Conservation (phyloP, 2,329 filamentous ascomycete genomes). For the Stagonosporopsis chrysanthemi region DNA sequence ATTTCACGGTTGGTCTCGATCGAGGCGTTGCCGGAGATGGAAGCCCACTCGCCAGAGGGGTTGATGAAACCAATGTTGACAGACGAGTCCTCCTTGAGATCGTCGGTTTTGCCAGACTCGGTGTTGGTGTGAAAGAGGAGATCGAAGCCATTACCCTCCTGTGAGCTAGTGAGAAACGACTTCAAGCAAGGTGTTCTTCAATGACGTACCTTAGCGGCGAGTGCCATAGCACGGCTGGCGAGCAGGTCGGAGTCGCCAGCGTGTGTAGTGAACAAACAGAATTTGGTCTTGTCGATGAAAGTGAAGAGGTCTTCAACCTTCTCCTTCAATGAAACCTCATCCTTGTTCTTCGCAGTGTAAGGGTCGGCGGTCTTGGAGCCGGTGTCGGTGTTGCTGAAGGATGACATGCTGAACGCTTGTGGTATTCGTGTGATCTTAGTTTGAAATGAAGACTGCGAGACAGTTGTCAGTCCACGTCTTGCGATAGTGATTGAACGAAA, state of each 20-base stretch:
- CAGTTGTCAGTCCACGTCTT: conserved; percentile 29
- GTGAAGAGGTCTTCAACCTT: conserved; percentile 77
- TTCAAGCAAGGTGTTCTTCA: background rate
- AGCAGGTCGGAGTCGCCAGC: conserved; percentile 70
- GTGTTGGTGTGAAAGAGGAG: conserved; percentile 93
- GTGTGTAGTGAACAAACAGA: conserved; percentile 87
- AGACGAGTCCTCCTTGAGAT: conserved; percentile 74
- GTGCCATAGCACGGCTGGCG: conserved; percentile 84
- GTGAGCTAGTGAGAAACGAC: conserved; percentile 7
- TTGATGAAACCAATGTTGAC: conserved; percentile 86
- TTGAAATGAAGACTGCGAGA: conserved; percentile 25
- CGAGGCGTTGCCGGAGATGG: conserved; percentile 75
- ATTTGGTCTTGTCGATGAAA: conserved; percentile 79
- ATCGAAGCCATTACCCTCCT: conserved; percentile 82
- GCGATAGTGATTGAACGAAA: conserved; percentile 16
- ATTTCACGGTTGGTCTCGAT: conserved; percentile 73
- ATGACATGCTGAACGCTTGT: conserved; percentile 39
- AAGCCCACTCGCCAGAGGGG: conserved; percentile 82
- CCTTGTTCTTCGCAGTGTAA: conserved; percentile 78
- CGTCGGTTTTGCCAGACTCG: conserved; percentile 85
- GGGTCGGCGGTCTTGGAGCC: conserved; percentile 68
- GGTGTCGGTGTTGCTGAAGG: conserved; percentile 51
- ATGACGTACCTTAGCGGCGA: conserved; percentile 73
- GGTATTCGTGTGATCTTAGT: conserved; percentile 15
- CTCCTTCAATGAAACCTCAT: conserved; percentile 73